Conservation (phyloP, 495 filamentous ascomycete species). For the Hypoxylon intermedium region DNA sequence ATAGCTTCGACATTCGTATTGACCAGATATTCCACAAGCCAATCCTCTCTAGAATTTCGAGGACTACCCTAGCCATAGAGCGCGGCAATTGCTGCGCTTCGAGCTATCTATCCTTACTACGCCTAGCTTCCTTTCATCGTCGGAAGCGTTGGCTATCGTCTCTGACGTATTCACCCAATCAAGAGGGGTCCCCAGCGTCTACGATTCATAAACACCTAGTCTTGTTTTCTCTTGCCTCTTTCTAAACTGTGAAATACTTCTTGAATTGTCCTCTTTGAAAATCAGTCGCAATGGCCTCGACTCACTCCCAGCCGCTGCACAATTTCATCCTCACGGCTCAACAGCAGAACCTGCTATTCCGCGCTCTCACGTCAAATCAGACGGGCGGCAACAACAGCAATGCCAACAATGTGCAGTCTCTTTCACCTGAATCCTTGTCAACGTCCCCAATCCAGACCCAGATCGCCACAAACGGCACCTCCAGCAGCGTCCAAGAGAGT, state of each 20-base stretch:
- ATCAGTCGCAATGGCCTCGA: constrained; percentile 55
- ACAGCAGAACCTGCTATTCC: constrained; percentile 87
- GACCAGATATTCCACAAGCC: constrained; percentile 1
- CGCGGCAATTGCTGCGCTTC: constrained; percentile 36
- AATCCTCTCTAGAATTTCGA: constrained; percentile 15
- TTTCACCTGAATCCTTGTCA: constrained; percentile 61
- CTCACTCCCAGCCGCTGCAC: constrained; percentile 47
- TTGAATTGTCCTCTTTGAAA: constrained; percentile 46
- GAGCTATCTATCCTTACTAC: constrained; percentile 2
- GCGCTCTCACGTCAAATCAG: constrained; percentile 83
- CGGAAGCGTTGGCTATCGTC: constrained; percentile 19
- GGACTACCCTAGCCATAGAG: constrained; percentile 21
- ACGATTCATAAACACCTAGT: constrained; percentile 16
- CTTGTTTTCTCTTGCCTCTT: constrained; percentile 6
- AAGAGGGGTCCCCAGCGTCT: constrained; percentile 24
- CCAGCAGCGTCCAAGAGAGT: constrained; percentile 68
- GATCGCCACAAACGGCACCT: constrained; percentile 35
- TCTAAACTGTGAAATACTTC: constrained; percentile 24
- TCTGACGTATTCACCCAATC: constrained; percentile 18
- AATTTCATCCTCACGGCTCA: constrained; percentile 72
- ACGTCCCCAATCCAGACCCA: constrained; percentile 57
- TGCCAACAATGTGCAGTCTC: constrained; percentile 49
- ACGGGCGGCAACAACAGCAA: constrained; percentile 40
- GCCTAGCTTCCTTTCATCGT: constrained; percentile 15
- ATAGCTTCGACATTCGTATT: constrained; percentile 17